Evolutionary conservation across 495 filamentous ascomycete species (phyloP), one percentile per base, ranked within the genome.

Genomic region (Hyaloscypha hepaticicola): DNA sequence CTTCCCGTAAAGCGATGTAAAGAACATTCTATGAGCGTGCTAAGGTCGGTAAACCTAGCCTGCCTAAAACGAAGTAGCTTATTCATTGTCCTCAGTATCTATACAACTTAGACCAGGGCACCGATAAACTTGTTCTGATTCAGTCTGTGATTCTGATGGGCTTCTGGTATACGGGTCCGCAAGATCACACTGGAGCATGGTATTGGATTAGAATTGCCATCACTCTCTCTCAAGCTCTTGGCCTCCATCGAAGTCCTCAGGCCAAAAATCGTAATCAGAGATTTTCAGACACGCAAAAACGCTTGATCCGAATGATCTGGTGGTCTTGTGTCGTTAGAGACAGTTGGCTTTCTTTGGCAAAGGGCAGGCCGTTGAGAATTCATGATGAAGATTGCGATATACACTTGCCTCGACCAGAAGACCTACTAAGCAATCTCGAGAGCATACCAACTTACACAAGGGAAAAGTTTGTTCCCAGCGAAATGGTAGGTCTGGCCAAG

Each of bases 241-340:
- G 90, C 16, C 77, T 93, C 3, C 88, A 94, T 73, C 88, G 89
- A 55, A 87, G 93, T 68, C 90, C 90, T 29, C 84, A 81, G 7
- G 85, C 87, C 49, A 87, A 86, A 48, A 85, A 80, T 64, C 90
- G 92, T 86, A 80, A 87, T 29, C 68, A 80, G 27, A 74, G 80
- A 83, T 60, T 84, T 85, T 72, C 87, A 88, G 69, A 85, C 83
- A 63, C 77, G 93, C 68, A 92, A 89, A 89, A 94, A 91, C 61
- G 6, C 65, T 50, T 22, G 76, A 78, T 62, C 34, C 78, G 28
- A 74, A 82, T 90, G 29, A 90, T 96, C 51, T 96, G 91, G 92
- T 96, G 92, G 92, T 91, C 89, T 58, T 92, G 88, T 60, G 92
- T 92, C 67, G 93, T 93, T 79, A 86, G 91, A 55, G 92, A 96